phyloP scores from a whole-genome alignment of 1,139 yeast genomes.

The Nakaseomyces bracarensis region DNA sequence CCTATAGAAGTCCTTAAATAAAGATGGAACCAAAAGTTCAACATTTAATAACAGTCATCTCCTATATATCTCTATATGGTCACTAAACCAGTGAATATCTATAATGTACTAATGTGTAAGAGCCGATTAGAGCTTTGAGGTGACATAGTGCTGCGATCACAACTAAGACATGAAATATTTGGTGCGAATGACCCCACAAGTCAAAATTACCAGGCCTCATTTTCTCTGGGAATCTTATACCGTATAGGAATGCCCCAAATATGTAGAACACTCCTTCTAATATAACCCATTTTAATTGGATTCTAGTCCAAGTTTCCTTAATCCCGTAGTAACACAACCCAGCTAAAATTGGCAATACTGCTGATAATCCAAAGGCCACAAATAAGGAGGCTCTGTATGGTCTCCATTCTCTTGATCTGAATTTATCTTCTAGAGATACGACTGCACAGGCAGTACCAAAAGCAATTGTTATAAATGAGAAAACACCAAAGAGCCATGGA shows the following conservation, averaged over 20 bases:
- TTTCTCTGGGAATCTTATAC: constrained; percentile 70
- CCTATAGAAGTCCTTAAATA: neutral
- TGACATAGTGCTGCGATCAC: constrained; percentile 77
- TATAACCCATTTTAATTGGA: constrained; percentile 54
- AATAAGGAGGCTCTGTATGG: constrained; percentile 73
- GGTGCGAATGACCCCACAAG: constrained; percentile 77
- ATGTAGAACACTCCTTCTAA: constrained; percentile 69
- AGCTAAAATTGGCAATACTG: constrained; percentile 56
- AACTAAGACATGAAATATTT: constrained; percentile 75
- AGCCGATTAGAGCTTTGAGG: constrained; percentile 52
- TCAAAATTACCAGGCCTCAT: constrained; percentile 61
- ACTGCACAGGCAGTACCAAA: constrained; percentile 58
- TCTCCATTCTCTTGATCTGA: constrained; percentile 63
- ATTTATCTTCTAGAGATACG: constrained; percentile 57
- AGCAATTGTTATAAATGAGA: constrained; percentile 41
- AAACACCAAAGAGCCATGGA: constrained; percentile 36
- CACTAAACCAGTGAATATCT: neutral
- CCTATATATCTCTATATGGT: neutral
- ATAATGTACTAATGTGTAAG: constrained; percentile 47
- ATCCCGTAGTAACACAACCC: constrained; percentile 42
- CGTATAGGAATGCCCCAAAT: constrained; percentile 71
- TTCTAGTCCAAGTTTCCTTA: constrained; percentile 40
- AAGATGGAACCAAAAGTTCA: no score
- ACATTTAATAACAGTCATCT: no score
- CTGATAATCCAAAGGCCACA: constrained; percentile 72